Percentiles rank a stretch among this genome's conserved stretches.
phyloP scores from a whole-genome alignment of 2,329 filamentous ascomycete species.

The Alternaria triticimaculans region DNA sequence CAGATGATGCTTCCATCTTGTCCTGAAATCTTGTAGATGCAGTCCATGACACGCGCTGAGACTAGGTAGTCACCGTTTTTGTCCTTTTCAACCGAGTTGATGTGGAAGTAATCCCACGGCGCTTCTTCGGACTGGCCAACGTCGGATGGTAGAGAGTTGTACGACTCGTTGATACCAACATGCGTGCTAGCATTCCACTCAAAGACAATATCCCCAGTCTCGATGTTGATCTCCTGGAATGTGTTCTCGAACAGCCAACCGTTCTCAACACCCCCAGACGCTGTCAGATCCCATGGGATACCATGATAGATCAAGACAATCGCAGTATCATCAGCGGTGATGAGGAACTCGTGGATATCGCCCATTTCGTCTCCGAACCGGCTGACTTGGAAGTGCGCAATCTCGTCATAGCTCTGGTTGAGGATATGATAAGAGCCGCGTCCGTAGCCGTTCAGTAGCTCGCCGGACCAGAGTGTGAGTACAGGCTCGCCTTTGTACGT shows the following conservation, averaged over 20 bases:
- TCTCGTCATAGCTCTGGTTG: slow-evolving; percentile 26
- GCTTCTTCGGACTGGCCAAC: slow-evolving; percentile 34
- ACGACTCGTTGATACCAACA: slow-evolving; percentile 36
- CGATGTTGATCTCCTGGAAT: slow-evolving; percentile 55
- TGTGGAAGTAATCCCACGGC: slow-evolving; percentile 52
- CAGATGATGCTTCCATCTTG: slow-evolving; percentile 31
- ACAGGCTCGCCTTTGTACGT: slow-evolving; percentile 29
- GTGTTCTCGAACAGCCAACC: slow-evolving; percentile 54
- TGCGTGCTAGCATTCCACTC: slow-evolving; percentile 50
- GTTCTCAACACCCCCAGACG: slow-evolving; percentile 41
- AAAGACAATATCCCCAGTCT: slow-evolving; percentile 50
- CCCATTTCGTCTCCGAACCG: slow-evolving; percentile 18
- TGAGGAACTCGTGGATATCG: slow-evolving; percentile 55
- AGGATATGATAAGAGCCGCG: slow-evolving; percentile 21
- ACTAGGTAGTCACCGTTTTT: slow-evolving; percentile 28
- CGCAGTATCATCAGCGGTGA: slow-evolving; percentile 53
- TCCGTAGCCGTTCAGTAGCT: slow-evolving; percentile 17
- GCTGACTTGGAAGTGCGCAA: slow-evolving; percentile 20
- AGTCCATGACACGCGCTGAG: slow-evolving; percentile 26
- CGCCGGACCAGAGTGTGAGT: slow-evolving; percentile 27
- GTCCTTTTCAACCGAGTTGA: slow-evolving; percentile 44
- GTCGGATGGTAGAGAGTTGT: slow-evolving; percentile 25
- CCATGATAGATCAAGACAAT: slow-evolving; percentile 52
- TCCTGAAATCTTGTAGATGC: slow-evolving; percentile 26
- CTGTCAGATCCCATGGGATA: slow-evolving; percentile 48